Evolutionary conservation across 352 stramenopile genomes (phyloP).

Genomic region (Aphanomyces invadans): DNA sequence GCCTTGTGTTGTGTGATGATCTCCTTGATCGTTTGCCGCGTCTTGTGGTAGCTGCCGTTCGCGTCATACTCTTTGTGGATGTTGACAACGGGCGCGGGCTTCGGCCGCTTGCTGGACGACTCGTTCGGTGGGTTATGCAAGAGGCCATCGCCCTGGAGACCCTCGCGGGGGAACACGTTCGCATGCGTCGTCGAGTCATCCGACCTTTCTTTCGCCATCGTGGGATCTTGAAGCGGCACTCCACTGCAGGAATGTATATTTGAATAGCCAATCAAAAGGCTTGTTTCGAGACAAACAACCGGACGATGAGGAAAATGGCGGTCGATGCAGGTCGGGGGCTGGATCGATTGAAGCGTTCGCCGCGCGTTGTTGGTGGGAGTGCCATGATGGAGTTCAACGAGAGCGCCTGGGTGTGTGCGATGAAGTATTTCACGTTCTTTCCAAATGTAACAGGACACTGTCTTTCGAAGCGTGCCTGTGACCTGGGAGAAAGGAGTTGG

Average conservation of each 20-base stretch:
- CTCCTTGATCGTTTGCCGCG: constrained; percentile 40
- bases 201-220: not conserved
- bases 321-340: no score
- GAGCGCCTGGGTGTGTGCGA: no score
- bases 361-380: no score
- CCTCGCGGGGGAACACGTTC: constrained; percentile 9
- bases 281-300: no score
- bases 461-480: no score
- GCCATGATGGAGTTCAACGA: no score
- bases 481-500: no score
- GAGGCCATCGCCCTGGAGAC: constrained; percentile 34
- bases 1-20: constrained; percentile 43
- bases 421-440: no score
- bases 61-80: constrained; percentile 43
- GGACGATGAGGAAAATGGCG: no score
- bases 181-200: not conserved
- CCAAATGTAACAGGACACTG: no score
- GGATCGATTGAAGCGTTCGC: no score
- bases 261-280: not conserved
- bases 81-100: constrained; percentile 39
- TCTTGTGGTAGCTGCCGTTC: constrained; percentile 36
- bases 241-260: not conserved
- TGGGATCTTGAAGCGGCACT: not conserved
- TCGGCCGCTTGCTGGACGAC: constrained; percentile 30
- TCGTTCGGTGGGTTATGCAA: constrained; percentile 34